These are phyloP conservation scores for Blastobotrys robertii DNA, from an alignment of 805 yeast species.

Conservation along the genomic window DNA sequence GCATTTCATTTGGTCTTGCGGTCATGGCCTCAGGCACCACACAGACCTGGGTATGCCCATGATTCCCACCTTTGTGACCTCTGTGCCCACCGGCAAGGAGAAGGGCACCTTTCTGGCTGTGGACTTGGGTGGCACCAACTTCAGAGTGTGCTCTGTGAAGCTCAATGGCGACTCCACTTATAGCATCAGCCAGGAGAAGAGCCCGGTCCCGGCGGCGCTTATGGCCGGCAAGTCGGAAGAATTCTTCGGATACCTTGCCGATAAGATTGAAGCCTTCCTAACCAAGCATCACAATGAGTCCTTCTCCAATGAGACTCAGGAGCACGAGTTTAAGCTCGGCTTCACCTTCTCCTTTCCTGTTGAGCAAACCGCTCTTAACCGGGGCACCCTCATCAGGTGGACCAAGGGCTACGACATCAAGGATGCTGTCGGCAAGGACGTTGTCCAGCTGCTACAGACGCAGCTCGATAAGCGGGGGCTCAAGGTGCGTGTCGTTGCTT, in stretches of 20 bases:
- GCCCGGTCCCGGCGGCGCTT: conserved; percentile 67
- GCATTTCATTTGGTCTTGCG: conserved; percentile 15
- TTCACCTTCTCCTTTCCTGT: conserved; percentile 94
- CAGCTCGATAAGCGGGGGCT: conserved; percentile 51
- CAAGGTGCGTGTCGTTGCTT: conserved; percentile 62
- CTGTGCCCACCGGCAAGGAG: conserved; percentile 78
- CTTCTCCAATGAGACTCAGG: conserved; percentile 13
- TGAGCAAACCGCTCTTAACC: conserved; percentile 66
- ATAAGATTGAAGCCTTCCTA: conserved; percentile 56
- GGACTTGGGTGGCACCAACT: conserved; percentile 93
- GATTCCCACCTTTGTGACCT: conserved; percentile 89
- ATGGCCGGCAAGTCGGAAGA: conserved; percentile 57
- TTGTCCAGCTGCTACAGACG: conserved; percentile 60
- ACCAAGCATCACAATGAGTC: conserved; percentile 51
- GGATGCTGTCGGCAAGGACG: conserved; percentile 79
- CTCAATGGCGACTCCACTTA: conserved; percentile 59
- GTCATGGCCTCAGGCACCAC: conserved; percentile 22
- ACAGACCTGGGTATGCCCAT: conserved; percentile 37
- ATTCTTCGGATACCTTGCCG: conserved; percentile 67
- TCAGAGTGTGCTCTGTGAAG: conserved; percentile 82
- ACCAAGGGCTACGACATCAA: conserved; percentile 87
- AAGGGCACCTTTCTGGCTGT: conserved; percentile 79
- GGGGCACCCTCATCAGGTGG: conserved; percentile 87
- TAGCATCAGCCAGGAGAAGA: conserved; percentile 63
- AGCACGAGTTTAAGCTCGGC: conserved; percentile 54